phyloP scores from a whole-genome alignment of 495 filamentous ascomycete species.

The Neurospora intermedia region DNA sequence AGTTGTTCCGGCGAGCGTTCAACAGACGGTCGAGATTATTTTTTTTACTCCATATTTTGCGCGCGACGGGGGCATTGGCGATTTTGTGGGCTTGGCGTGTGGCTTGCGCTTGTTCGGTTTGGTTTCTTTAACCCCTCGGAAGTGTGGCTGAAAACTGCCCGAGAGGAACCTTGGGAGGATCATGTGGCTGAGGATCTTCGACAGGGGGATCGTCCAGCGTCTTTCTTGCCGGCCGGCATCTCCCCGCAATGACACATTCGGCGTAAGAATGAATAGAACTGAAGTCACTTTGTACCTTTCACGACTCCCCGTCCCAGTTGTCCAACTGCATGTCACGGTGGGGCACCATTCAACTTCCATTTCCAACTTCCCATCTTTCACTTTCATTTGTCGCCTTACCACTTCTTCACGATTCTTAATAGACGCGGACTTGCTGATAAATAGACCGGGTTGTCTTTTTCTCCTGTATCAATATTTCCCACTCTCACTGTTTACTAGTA shows the following conservation, averaged over 20 bases:
- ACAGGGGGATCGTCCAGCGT: neutral
- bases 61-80: constrained; percentile 8
- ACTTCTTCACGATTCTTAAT: neutral
- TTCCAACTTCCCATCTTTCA: neutral
- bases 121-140: neutral
- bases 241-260: constrained; percentile 27
- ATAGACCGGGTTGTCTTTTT: neutral
- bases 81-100: constrained; percentile 10
- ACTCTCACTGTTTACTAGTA: neutral
- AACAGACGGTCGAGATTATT: neutral
- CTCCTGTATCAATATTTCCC: neutral
- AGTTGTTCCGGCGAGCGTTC: constrained; percentile 2
- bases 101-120: neutral
- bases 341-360: neutral
- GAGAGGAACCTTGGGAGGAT: neutral
- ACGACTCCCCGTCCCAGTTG: neutral
- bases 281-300: constrained; percentile 1
- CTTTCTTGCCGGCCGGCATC: neutral
- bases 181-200: neutral
- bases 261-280: constrained; percentile 1
- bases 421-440: neutral
- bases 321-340: neutral
- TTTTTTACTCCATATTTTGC: constrained; percentile 1
- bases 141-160: neutral
- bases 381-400: neutral